These are phyloP conservation scores for Ustilago shanxiensis DNA, from an alignment of 1,284 basidiomycete species.

Conservation along the genomic window DNA sequence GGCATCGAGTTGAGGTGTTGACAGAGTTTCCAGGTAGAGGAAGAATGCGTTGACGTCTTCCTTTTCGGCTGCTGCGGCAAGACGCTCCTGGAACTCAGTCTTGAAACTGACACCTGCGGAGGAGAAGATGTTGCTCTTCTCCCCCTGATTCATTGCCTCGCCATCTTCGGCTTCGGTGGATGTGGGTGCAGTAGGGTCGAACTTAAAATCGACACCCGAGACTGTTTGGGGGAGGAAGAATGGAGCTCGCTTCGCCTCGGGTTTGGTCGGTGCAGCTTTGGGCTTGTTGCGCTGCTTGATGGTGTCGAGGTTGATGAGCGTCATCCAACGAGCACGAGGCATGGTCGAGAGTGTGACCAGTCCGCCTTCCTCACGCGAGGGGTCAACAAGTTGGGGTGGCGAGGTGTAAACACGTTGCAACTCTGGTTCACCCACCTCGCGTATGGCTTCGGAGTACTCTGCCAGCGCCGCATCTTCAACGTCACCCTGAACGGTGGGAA, in stretches of 20 bases:
- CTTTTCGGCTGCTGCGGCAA: constrained; percentile 44
- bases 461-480: constrained; percentile 78
- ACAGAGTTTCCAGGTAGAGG: constrained; percentile 84
- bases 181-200: constrained; percentile 31
- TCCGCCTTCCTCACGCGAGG: constrained; percentile 24
- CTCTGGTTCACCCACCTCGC: constrained; percentile 53
- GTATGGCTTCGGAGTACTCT: constrained; percentile 75
- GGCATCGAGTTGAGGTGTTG: constrained; percentile 89
- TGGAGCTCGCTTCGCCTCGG: constrained; percentile 83
- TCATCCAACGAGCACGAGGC: constrained; percentile 94
- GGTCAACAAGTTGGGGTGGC: constrained; percentile 73
- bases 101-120: constrained; percentile 50
- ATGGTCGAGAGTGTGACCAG: constrained; percentile 87
- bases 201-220: constrained; percentile 44
- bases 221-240: constrained; percentile 83
- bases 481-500: constrained; percentile 55
- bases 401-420: constrained; percentile 60
- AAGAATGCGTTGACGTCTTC: constrained; percentile 76
- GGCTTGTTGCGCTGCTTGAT: constrained; percentile 94
- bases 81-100: constrained; percentile 55
- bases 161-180: neutral
- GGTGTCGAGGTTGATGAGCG: constrained; percentile 92
- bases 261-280: constrained; percentile 91
- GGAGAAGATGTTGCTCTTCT: constrained; percentile 41
- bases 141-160: constrained; percentile 3